Evolutionary conservation across 2,329 filamentous ascomycete genomes (phyloP).

Genomic region (Penicillium sp.): DNA sequence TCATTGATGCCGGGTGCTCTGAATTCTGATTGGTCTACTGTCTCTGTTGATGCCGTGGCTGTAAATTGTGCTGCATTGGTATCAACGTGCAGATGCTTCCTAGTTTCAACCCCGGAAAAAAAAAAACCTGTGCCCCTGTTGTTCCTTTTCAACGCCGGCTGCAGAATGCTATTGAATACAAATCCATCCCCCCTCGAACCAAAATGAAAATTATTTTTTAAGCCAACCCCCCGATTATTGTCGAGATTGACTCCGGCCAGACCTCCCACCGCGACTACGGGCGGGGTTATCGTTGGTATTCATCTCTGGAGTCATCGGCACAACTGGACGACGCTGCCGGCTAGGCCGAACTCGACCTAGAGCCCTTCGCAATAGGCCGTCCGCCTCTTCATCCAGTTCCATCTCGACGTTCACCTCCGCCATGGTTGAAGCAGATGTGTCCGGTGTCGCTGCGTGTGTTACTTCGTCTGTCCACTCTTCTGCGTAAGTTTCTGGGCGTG

Average conservation of each 20-base stretch:
- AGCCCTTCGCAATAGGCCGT: slow-evolving; percentile 45
- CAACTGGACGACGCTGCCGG: slow-evolving; percentile 23
- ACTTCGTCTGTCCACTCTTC: slow-evolving; percentile 46
- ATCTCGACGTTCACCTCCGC: slow-evolving; percentile 43
- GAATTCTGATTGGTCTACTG: too few relatives aligned
- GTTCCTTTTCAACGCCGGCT: slow-evolving; percentile 12
- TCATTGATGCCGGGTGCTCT: too few relatives aligned
- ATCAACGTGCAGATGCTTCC: background rate
- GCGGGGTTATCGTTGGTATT: slow-evolving; percentile 31
- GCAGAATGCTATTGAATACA: slow-evolving; percentile 16
- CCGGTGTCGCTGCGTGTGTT: slow-evolving; percentile 30
- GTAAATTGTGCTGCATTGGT: slow-evolving; percentile 1
- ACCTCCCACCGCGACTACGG: slow-evolving; percentile 23
- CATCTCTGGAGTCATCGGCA: slow-evolving; percentile 22
- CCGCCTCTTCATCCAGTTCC: slow-evolving; percentile 50
- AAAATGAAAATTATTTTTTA: background rate
- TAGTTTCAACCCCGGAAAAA: background rate
- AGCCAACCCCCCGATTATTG: slow-evolving; percentile 16
- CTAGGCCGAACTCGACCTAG: slow-evolving; percentile 37
- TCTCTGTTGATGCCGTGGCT: background rate
- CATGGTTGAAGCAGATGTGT: slow-evolving; percentile 17
- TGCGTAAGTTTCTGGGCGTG: slow-evolving; percentile 26
- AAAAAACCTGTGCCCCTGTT: background rate
- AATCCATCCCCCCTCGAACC: background rate
- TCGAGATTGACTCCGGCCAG: slow-evolving; percentile 26